Base-by-base conservation (phyloP, 1,284 basidiomycete species). In the Entoloma clypeatum region DNA sequence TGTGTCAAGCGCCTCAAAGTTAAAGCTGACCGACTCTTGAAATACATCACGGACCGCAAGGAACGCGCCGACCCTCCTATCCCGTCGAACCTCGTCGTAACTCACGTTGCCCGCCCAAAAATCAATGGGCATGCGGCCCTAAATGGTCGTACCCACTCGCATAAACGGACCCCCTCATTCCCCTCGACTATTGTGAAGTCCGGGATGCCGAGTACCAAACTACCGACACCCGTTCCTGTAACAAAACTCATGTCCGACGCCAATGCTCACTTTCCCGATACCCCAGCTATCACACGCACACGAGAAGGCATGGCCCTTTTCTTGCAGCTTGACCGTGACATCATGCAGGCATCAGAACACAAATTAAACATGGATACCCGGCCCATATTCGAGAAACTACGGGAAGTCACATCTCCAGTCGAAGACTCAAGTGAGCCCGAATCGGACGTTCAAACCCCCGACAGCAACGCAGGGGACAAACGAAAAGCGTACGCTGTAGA, bases 21-120 rank as follows among this genome's bases (percentile, higher is more conserved):
- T 51, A 92, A 93, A 61, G 84, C 91, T 0, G 85, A 92, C 44
- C 74, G 82, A 52, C 75, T 97, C 19, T 77, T 98, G 22, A 80
- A 81, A 54, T 86, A 94, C 56, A 82, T 98, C 49, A 88, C 86
- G 2, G 95, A 98, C 61, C 80, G 82, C 49, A 86, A 84, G 56
- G 92, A 95, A 50, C 76, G 84, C 38, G 66, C 68, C 5, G 83
- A 83, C 52, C 83, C 81, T 13, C 58, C 57, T 47, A 79, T 79
- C 35, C 79, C 79, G 21, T 55, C 66, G 32, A 67, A 76, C 47
- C 64, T 77, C n/a, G 65, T 67, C 44, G 55, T 51, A 47, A 55
- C 53, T 21, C 56, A 59, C 30, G 50, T 56, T 25, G 56, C 60
- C 10, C 56, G 60, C 3, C 57, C 59, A 1, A 62, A 55, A 43